Conservation (phyloP, 2,329 filamentous ascomycete species). For the Clarireedia monteithiana region DNA sequence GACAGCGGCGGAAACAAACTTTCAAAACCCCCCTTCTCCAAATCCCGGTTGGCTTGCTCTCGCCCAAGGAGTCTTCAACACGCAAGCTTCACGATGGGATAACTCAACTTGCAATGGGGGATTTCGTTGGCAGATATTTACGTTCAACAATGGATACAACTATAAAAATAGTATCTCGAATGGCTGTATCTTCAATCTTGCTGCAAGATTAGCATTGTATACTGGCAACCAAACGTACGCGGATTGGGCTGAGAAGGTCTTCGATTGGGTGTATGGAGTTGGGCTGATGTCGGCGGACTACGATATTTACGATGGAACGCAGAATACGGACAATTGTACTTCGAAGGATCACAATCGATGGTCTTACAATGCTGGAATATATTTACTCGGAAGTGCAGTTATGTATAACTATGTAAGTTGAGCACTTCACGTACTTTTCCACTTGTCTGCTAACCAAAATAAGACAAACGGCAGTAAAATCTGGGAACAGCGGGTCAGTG, state of each 20-base stretch:
- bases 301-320: conserved; percentile 50
- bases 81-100: conserved; percentile 67
- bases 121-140: conserved; percentile 75
- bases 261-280: conserved; percentile 55
- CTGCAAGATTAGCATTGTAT: conserved; percentile 62
- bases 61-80: conserved; percentile 73
- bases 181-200: conserved; percentile 52
- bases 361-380: conserved; percentile 59
- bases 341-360: conserved; percentile 53
- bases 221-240: conserved; percentile 71
- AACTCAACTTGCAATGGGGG: conserved; percentile 56
- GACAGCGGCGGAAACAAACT: conserved; percentile 60
- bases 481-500: conserved; percentile 30
- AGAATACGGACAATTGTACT: conserved; percentile 45
- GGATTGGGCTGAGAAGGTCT: conserved; percentile 65
- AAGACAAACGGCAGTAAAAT: conserved; percentile 32
- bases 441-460: conserved; percentile 14
- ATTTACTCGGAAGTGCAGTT: conserved; percentile 48
- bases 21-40: conserved; percentile 42
- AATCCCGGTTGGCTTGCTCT: conserved; percentile 61
- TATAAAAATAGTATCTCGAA: conserved; percentile 64
- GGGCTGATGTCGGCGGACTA: conserved; percentile 50
- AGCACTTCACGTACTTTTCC: background rate
- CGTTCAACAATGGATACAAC: conserved; percentile 71
- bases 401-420: conserved; percentile 38